Base-by-base conservation (phyloP, 805 yeast genomes). In the Candida qinlingensis region DNA sequence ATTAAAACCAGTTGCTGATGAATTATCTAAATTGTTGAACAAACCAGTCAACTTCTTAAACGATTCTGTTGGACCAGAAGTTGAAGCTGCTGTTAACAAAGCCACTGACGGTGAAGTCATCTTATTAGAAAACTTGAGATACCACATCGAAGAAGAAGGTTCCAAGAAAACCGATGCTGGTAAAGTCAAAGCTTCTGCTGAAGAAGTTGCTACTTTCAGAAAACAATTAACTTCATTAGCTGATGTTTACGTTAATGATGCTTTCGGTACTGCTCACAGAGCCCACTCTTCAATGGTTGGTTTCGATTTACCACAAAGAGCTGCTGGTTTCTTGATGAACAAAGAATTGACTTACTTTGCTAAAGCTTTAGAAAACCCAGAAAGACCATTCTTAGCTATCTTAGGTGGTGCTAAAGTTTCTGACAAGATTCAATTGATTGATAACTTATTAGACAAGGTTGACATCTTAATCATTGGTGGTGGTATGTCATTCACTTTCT, bases 231-330 rank as follows among this genome's bases (percentile, higher is more conserved):
- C 96, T 63, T 75, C 90, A 49, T 79, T 94, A 65, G 98, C 97
- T 60, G 99, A 94, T 66, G 96, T 94, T 57, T 94, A 94, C 79
- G 82, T 94, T 70, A 85, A 94, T 76, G 99, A 94, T 71, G 98
- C 97, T 51, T 94, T 94, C 66, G 99, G 99, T 72, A 94, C 99
- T 56, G 97, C 98, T 50, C 99, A 94, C 86, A 89, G 99, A 80
- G 99, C 99, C 56, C 99, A 94, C 80, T 90, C 97, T 48, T 94
- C 99, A 43, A 92, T 94, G 91, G 99, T 94, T 65, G 99, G 99
- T 68, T 79, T 94, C 63, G 91, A 92, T 62, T 80, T 89, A 64
- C 91, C 95, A 56, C 91, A 89, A 76, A 87, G 94, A 76, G 99
- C 98, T 64, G 86, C 97, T 58, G 99, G 99, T 72, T 95, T 92